These are phyloP conservation scores for Xanthoconium separans DNA, from an alignment of 1,284 basidiomycete genomes.

Conservation along the genomic window DNA sequence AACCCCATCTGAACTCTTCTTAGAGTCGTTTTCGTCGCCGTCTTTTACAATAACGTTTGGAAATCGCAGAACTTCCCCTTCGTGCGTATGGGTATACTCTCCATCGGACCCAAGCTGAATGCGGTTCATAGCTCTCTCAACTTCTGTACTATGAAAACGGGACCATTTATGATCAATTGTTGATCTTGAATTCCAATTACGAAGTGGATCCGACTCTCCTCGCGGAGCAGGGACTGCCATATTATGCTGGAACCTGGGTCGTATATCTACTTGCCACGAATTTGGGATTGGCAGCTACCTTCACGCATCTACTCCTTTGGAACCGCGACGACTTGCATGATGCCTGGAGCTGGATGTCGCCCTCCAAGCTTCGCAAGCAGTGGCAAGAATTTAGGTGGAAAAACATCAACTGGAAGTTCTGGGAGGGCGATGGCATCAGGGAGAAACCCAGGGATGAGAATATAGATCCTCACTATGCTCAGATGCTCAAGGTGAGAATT, in stretches of 20 bases:
- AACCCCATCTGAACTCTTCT: neutral
- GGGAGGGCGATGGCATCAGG: slow-evolving; percentile 42
- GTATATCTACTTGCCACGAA: slow-evolving; percentile 31
- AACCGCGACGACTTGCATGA: slow-evolving; percentile 42
- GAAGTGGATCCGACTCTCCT: slow-evolving; percentile 46
- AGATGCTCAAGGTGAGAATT: slow-evolving; percentile 43
- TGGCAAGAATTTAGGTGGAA: slow-evolving; percentile 26
- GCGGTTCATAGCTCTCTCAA: slow-evolving; percentile 39
- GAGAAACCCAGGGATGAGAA: slow-evolving; percentile 23
- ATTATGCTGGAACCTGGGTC: slow-evolving; percentile 40
- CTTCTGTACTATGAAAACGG: slow-evolving; percentile 52
- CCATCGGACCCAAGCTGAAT: too few species aligned
- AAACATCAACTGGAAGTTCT: slow-evolving; percentile 44
- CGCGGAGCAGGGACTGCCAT: slow-evolving; percentile 42
- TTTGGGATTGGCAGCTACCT: slow-evolving; percentile 44
- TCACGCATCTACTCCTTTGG: slow-evolving; percentile 54
- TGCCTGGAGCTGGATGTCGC: slow-evolving; percentile 45
- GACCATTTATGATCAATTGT: slow-evolving; percentile 43
- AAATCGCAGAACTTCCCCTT: too few species aligned
- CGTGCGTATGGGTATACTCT: too few species aligned
- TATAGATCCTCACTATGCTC: slow-evolving; percentile 53
- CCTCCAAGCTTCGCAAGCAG: slow-evolving; percentile 23
- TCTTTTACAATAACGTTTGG: too few species aligned
- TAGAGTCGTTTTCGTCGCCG: neutral
- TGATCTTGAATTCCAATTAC: slow-evolving; percentile 48